A percentile compares a stretch with the other conserved stretches of the same genome.
Conservation (phyloP, 176 grass and related monocot genomes). For the Cenchrus americanus region DNA sequence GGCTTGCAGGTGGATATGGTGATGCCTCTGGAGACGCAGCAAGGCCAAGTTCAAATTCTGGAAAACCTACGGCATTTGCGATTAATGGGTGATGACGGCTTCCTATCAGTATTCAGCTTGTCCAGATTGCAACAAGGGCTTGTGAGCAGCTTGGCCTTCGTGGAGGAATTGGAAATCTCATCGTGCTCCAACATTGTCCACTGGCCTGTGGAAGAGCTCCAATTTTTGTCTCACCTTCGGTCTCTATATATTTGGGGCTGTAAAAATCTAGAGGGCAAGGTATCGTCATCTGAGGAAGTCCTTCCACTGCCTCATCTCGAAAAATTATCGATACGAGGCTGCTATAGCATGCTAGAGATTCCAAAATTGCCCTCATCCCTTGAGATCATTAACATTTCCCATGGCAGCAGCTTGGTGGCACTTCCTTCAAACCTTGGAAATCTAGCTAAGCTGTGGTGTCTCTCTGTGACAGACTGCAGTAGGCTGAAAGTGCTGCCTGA, state of each 20-base stretch:
- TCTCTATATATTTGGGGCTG: accelerated
- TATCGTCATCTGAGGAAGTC: not conserved
- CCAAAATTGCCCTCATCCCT: constrained; percentile 1
- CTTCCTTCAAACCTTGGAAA: constrained; percentile 5
- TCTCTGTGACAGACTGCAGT: accelerated
- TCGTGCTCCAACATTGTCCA: accelerated
- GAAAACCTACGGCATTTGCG: not conserved
- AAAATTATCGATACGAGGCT: accelerated
- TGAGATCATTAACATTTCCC: accelerated
- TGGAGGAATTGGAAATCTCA: accelerated
- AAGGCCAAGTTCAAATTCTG: not conserved
- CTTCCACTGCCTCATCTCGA: not conserved
- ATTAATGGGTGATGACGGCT: accelerated
- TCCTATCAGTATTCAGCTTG: not conserved
- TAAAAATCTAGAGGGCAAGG: not conserved
- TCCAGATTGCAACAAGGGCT: not conserved
- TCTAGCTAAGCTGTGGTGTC: not conserved
- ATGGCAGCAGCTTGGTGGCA: accelerated
- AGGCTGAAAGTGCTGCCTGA: not conserved
- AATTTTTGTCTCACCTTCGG: not conserved
- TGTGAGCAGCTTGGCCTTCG: not conserved
- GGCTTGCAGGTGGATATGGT: not conserved
- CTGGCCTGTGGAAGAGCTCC: constrained; percentile 23
- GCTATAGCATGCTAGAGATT: not conserved
- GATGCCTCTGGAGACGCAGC: not conserved